phyloP scores from a whole-genome alignment of 2,329 filamentous ascomycete species.

The Xenoacremonium recifei region DNA sequence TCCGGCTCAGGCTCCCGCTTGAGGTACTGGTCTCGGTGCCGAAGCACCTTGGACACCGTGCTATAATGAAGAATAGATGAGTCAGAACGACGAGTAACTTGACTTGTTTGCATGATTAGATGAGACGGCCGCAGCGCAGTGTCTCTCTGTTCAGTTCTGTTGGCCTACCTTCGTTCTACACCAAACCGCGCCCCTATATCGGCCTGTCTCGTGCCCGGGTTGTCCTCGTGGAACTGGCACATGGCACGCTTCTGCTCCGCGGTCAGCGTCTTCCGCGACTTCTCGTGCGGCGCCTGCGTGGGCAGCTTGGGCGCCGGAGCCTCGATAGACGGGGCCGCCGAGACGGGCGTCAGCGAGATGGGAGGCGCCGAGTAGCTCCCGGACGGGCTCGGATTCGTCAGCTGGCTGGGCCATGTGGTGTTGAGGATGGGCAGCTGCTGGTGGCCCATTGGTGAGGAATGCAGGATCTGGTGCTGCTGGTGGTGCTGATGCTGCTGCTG shows the following conservation, averaged over 20 bases:
- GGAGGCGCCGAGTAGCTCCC: conserved; percentile 58
- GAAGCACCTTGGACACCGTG: conserved; percentile 96
- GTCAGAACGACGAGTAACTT: no score
- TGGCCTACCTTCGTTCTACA: conserved; percentile 89
- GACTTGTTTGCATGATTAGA: no score
- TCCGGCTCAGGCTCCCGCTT: conserved; percentile 73
- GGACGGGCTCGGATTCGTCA: conserved; percentile 63
- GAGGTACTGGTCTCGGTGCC: conserved; percentile 92
- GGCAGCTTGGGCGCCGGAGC: conserved; percentile 22
- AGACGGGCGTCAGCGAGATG: conserved; percentile 56
- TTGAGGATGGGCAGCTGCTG: conserved; percentile 67
- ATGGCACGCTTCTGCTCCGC: conserved; percentile 87
- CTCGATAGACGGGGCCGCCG: conserved; percentile 46
- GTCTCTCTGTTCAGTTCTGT: background rate
- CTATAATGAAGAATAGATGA: conserved; percentile 48
- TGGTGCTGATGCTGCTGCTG: no score
- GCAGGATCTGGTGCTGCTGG: conserved; percentile 32
- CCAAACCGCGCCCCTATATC: conserved; percentile 96
- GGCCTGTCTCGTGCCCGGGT: conserved; percentile 89
- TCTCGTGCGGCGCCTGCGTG: conserved; percentile 43
- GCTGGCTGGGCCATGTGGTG: conserved; percentile 77
- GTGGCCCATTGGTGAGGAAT: conserved; percentile 46
- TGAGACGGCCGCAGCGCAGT: no score
- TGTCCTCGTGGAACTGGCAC: conserved; percentile 90
- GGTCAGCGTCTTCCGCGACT: conserved; percentile 82